phyloP scores from a whole-genome alignment of 208 protist species.

The Borovskyia barvae region DNA sequence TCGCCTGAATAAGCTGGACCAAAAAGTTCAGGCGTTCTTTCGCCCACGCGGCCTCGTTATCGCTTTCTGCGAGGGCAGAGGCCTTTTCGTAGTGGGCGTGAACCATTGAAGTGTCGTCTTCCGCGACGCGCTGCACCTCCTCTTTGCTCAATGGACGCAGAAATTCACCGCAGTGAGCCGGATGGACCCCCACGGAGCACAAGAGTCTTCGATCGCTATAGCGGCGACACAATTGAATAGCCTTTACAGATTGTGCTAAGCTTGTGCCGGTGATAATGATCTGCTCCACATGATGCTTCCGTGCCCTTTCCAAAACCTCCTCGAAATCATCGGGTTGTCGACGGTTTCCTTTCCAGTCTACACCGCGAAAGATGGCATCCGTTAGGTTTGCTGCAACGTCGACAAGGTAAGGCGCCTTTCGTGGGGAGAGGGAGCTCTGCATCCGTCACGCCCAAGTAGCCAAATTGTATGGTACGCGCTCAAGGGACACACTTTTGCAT shows the following conservation, averaged over 20 bases:
- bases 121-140: conserved; percentile 25
- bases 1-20: conserved; percentile 50
- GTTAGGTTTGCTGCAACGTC: conserved; percentile 90
- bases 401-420: conserved; percentile 69
- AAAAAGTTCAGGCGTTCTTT: conserved; percentile 52
- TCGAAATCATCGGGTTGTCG: conserved; percentile 85
- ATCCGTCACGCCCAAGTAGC: too few relatives aligned
- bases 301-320: conserved; percentile 59
- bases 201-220: conserved; percentile 49
- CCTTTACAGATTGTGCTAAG: conserved; percentile 71
- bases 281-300: conserved; percentile 50
- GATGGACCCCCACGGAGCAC: conserved; percentile 87
- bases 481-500: background rate
- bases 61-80: background rate
- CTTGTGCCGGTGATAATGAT: conserved; percentile 88
- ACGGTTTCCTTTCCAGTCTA: conserved; percentile 76
- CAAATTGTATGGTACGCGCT: too few relatives aligned
- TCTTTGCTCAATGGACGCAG: conserved; percentile 34
- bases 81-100: conserved; percentile 2
- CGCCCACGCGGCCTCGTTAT: conserved; percentile 24
- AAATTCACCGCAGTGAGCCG: conserved; percentile 78
- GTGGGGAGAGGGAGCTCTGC: too few relatives aligned
- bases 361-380: conserved; percentile 85
- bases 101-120: conserved; percentile 38
- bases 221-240: conserved; percentile 69